Conservation (phyloP, 2,329 filamentous ascomycete species). For the Calonectria leucothoes region DNA sequence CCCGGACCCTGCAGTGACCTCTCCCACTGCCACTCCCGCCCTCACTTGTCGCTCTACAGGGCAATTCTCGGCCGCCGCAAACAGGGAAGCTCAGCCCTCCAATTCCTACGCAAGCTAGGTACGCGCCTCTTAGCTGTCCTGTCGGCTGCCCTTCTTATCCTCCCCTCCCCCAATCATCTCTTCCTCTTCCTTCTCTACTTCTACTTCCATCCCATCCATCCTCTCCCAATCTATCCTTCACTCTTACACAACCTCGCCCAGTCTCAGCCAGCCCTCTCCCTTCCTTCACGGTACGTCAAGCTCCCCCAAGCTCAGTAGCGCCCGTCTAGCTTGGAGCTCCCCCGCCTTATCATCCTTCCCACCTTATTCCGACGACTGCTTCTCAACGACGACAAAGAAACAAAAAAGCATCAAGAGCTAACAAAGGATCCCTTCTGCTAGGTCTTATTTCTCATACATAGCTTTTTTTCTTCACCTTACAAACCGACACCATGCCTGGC, state of each 20-base stretch:
- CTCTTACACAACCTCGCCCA: background rate
- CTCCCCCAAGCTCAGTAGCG: slow-evolving; percentile 3
- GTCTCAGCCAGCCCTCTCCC: background rate
- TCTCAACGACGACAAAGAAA: background rate
- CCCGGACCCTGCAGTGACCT: background rate
- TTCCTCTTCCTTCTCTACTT: slow-evolving; percentile 1
- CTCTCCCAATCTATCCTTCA: background rate
- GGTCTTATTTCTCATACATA: background rate
- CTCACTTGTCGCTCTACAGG: background rate
- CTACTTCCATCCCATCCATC: background rate
- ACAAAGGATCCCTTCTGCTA: slow-evolving; percentile 18
- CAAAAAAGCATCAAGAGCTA: slow-evolving; percentile 17
- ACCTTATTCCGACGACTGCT: slow-evolving; percentile 12
- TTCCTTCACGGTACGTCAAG: slow-evolving; percentile 14
- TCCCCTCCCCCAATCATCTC: slow-evolving; percentile 20
- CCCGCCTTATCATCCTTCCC: slow-evolving; percentile 5
- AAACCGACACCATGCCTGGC: slow-evolving; percentile 59
- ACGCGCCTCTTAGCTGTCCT: slow-evolving; percentile 12
- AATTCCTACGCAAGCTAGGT: slow-evolving; percentile 2
- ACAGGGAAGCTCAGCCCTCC: slow-evolving; percentile 8
- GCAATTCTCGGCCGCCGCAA: background rate
- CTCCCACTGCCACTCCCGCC: background rate
- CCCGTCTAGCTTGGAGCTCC: background rate
- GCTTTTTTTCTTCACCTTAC: background rate
- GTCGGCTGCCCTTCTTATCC: background rate